phyloP scores from a whole-genome alignment of 176 grass and related monocot species.

The Aegilops sharonensis region DNA sequence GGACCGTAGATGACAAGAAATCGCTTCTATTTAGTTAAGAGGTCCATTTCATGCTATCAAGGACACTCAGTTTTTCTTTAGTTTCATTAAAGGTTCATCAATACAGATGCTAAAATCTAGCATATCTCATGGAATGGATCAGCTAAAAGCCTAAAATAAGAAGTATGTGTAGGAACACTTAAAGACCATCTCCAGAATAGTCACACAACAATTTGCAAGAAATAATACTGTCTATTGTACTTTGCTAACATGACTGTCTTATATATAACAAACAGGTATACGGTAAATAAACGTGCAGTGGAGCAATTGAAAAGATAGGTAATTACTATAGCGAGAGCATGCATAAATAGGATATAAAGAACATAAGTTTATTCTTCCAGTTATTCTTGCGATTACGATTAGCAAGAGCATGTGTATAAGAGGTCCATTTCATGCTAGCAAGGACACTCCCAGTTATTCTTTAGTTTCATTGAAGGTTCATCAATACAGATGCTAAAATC shows the following conservation, averaged over 20 bases:
- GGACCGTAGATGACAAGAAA: background rate
- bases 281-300: background rate
- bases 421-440: slow-evolving; percentile 28
- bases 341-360: background rate
- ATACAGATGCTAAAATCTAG: slow-evolving; percentile 34
- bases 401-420: background rate
- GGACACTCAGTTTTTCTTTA: background rate
- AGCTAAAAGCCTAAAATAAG: background rate
- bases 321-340: background rate
- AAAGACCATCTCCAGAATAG: background rate
- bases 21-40: slow-evolving; percentile 14
- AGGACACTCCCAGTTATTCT: background rate
- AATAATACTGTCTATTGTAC: background rate
- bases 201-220: background rate
- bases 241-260: background rate
- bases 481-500: slow-evolving; percentile 25
- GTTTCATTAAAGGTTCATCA: slow-evolving; percentile 24
- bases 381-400: too few relatives aligned
- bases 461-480: slow-evolving; percentile 24
- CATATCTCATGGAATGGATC: background rate
- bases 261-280: slow-evolving; percentile 29
- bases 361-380: background rate
- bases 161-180: background rate
- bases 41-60: slow-evolving; percentile 24
- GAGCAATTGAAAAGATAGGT: slow-evolving; percentile 8